A percentile compares a stretch with the other conserved stretches of the same genome.
phyloP scores from a whole-genome alignment of 2,329 filamentous ascomycete species.

The Diplodia sapinea region DNA sequence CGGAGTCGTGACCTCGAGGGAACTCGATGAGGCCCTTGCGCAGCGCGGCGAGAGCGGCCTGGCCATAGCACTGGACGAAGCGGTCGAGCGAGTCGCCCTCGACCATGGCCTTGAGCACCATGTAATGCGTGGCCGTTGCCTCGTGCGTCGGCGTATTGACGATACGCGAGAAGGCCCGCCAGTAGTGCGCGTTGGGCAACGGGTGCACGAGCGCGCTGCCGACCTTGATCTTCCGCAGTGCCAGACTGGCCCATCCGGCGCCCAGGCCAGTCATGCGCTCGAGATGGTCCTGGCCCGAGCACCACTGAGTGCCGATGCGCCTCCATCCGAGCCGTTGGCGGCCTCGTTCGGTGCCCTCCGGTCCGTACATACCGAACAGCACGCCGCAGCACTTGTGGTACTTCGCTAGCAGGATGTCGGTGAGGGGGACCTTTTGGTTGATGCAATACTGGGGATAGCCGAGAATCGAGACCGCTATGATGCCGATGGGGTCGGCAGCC shows the following conservation, averaged over 20 bases:
- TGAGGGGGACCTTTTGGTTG: conserved; percentile 64
- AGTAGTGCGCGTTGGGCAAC: conserved; percentile 82
- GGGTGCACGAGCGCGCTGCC: conserved; percentile 50
- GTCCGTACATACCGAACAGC: conserved; percentile 81
- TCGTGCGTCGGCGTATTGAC: conserved; percentile 71
- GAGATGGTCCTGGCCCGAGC: conserved; percentile 73
- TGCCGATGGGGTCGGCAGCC: conserved; percentile 74
- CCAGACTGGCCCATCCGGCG: conserved; percentile 81
- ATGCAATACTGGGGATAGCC: conserved; percentile 20
- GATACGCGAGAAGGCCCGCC: conserved; percentile 77
- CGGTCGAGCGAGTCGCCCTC: conserved; percentile 69
- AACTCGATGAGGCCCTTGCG: conserved; percentile 30
- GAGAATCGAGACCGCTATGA: conserved; percentile 58
- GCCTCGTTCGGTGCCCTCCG: conserved; percentile 66
- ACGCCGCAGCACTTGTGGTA: conserved; percentile 80
- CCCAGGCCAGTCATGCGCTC: conserved; percentile 84
- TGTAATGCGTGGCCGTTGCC: conserved; percentile 55
- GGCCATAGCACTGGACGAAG: conserved; percentile 82
- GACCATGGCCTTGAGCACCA: conserved; percentile 59
- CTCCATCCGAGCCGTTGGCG: conserved; percentile 43
- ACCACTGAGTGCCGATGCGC: conserved; percentile 54
- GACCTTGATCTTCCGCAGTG: conserved; percentile 72
- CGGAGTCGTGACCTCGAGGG: conserved; percentile 25
- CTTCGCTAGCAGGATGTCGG: conserved; percentile 88
- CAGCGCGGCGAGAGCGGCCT: conserved; percentile 73